Conservation (phyloP, 305 asterid genomes). For the Caryopteris hybrid region DNA sequence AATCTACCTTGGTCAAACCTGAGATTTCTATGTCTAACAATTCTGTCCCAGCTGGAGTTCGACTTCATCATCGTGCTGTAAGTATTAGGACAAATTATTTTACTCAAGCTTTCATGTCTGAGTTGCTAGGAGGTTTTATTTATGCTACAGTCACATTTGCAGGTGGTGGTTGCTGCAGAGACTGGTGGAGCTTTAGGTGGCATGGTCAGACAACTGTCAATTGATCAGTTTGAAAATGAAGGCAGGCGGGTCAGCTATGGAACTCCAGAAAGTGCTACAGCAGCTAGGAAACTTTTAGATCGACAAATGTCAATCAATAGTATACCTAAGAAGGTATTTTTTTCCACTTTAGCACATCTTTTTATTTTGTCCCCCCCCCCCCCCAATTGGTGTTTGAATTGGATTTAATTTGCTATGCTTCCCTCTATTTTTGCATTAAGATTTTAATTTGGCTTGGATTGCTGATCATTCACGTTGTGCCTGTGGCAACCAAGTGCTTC, state of each 20-base stretch:
- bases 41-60: slow-evolving; percentile 73
- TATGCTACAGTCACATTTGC: slow-evolving; percentile 29
- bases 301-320: slow-evolving; percentile 92
- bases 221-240: slow-evolving; percentile 95
- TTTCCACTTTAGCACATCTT: not conserved
- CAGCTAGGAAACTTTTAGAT: slow-evolving; percentile 91
- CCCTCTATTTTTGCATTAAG: slow-evolving; percentile 2
- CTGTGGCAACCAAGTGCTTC: slow-evolving; percentile 8
- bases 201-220: slow-evolving; percentile 95
- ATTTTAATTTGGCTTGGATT: not conserved
- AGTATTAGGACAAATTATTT: slow-evolving; percentile 32
- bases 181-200: slow-evolving; percentile 98
- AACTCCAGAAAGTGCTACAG: slow-evolving; percentile 96
- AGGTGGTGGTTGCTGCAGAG: slow-evolving; percentile 98
- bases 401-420: slow-evolving; percentile 13
- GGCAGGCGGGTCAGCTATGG: slow-evolving; percentile 97
- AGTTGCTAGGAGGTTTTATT: slow-evolving; percentile 15
- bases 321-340: slow-evolving; percentile 81
- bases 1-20: slow-evolving; percentile 69
- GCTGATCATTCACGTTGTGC: not conserved
- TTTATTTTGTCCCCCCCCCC: no score
- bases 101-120: not conserved
- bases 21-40: slow-evolving; percentile 53
- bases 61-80: slow-evolving; percentile 98
- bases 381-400: no score